Conservation (phyloP, 768 basidiomycete genomes). For the Kwoniella dejecticola region DNA sequence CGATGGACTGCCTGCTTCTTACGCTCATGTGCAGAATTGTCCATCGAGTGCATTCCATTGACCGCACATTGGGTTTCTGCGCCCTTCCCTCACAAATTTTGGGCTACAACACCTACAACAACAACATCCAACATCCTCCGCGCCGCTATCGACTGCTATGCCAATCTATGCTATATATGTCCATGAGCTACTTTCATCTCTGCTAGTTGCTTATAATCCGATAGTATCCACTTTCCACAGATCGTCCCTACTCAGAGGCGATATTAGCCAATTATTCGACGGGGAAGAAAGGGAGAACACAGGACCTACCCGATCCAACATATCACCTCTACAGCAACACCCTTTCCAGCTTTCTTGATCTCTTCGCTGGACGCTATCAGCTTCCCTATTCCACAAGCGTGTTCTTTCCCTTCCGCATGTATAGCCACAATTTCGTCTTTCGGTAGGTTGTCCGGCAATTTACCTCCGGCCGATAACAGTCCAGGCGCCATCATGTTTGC, state of each 20-base stretch:
- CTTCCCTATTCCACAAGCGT: slow-evolving; percentile 82
- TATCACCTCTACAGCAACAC: slow-evolving; percentile 82
- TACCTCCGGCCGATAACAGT: slow-evolving; percentile 86
- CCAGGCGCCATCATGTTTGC: slow-evolving; percentile 68
- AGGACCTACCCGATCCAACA: slow-evolving; percentile 54
- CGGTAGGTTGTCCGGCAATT: slow-evolving; percentile 73
- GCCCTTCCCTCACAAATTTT: too few relatives aligned
- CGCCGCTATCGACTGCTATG: neutral
- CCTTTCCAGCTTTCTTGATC: slow-evolving; percentile 86
- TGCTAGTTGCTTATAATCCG: slow-evolving; percentile 5
- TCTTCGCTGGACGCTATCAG: slow-evolving; percentile 83
- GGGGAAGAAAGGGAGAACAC: neutral
- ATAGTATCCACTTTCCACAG: slow-evolving; percentile 29
- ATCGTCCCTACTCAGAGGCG: slow-evolving; percentile 12
- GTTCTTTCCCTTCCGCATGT: slow-evolving; percentile 92
- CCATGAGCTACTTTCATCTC: neutral
- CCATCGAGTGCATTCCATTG: too few relatives aligned
- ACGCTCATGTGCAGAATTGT: too few relatives aligned
- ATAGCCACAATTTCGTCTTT: slow-evolving; percentile 82
- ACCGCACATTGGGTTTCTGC: too few relatives aligned
- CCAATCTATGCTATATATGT: neutral
- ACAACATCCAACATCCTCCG: too few relatives aligned
- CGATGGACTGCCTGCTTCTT: too few relatives aligned
- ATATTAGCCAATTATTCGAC: neutral
- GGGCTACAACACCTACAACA: neutral